Evolutionary conservation across 257 asterid species (phyloP).

Genomic region (Ilex aquifolium): DNA sequence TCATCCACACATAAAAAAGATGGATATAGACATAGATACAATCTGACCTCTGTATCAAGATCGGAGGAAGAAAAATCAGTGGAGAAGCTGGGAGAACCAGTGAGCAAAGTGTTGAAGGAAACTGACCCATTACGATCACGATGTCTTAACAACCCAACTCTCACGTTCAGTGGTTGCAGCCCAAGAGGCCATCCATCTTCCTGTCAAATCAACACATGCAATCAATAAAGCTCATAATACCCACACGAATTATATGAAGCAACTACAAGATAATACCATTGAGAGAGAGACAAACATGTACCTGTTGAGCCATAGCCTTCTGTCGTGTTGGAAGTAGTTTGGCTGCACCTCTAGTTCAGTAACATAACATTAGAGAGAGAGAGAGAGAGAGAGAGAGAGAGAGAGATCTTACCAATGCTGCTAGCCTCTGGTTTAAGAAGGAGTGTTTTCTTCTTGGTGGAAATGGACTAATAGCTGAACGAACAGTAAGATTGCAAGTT

Average conservation of each 20-base stretch:
- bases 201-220: slow-evolving; percentile 20
- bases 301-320: slow-evolving; percentile 41
- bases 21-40: background rate
- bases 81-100: slow-evolving; percentile 45
- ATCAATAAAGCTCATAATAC: background rate
- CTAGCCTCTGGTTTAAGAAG: too few relatives aligned
- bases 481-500: too few relatives aligned
- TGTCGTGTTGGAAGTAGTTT: background rate
- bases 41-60: slow-evolving; percentile 63
- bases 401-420: too few relatives aligned
- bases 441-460: too few relatives aligned
- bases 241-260: background rate
- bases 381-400: too few relatives aligned
- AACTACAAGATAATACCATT: background rate
- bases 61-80: slow-evolving; percentile 67
- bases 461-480: too few relatives aligned
- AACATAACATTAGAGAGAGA: too few relatives aligned
- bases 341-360: background rate
- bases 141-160: slow-evolving; percentile 41
- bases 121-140: slow-evolving; percentile 47
- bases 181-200: slow-evolving; percentile 88
- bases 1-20: too few relatives aligned
- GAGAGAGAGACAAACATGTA: slow-evolving; percentile 3
- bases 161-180: slow-evolving; percentile 50
- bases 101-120: slow-evolving; percentile 55